phyloP scores from a whole-genome alignment of 139 green algal genomes.

The Ettlia oleoabundans region DNA sequence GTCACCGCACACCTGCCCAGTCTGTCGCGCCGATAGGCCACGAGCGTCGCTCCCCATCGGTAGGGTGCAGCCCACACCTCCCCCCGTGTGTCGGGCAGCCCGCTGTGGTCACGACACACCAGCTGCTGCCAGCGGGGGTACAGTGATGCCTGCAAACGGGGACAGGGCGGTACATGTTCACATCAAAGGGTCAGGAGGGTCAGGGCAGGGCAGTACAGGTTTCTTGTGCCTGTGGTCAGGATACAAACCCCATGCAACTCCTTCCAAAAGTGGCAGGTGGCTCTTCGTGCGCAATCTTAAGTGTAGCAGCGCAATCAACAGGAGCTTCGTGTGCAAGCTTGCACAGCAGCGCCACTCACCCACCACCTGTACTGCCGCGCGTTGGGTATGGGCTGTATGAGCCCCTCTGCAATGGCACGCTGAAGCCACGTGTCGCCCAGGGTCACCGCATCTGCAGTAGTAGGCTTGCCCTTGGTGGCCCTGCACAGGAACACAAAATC shows the following conservation, averaged over 20 bases:
- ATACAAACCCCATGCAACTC: no score
- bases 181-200: not conserved
- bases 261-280: no score
- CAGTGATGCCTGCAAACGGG: conserved; percentile 45
- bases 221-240: no score
- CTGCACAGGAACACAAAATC: no score
- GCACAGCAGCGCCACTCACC: conserved; percentile 46
- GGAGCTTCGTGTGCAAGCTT: no score
- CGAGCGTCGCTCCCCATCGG: conserved; percentile 75
- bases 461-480: conserved; percentile 49
- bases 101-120: conserved; percentile 48
- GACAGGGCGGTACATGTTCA: not conserved
- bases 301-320: no score
- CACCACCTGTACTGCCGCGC: conserved; percentile 62
- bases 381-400: conserved; percentile 77
- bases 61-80: conserved; percentile 82
- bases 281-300: no score
- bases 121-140: conserved; percentile 65
- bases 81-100: conserved; percentile 41
- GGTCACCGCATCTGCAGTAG: conserved; percentile 72
- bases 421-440: conserved; percentile 84
- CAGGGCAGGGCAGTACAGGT: not conserved
- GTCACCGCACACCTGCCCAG: conserved; percentile 38
- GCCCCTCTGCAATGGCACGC: conserved; percentile 61
- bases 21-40: conserved; percentile 70